Evolutionary conservation across 1,284 basidiomycete species (phyloP), one percentile per base, ranked within the genome.

Genomic region (Inonotus obliquus): DNA sequence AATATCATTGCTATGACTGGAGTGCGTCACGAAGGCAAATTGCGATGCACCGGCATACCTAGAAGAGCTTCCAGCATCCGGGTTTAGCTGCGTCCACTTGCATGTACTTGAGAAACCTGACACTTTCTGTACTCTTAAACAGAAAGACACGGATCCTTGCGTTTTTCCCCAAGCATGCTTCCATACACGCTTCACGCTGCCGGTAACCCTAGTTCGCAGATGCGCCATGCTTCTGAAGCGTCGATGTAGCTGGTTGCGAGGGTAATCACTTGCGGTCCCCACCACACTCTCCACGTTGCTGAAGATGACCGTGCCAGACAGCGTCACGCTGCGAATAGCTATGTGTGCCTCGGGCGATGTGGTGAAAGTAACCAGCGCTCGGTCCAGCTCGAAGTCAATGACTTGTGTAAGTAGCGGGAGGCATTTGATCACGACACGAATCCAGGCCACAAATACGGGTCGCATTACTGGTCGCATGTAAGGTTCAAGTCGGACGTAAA

Each of bases 111-210:
- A 51, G 37, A 56, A 51, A 6, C 27, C 39, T 49, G 27, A 51
- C 19, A 55, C 70, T 57, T 80, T 77, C 51, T 75, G 75, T 52
- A 87, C 68, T 41, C 75, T 78, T 32, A 91, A 70, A 44, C 77
- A 75, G 54, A 88, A 69, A 1, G 77, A 77, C 1, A 80, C 79
- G 19, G 76, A 77, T 27, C 84, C 86, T 61, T 79, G 79, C 47
- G 82, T 84, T 54, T 77, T 78, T 23, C 85, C 87, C 76, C 86
- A 81, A 29, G 86, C 87, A 55, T 82, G 78, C 61, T 87, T 83
- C 77, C 87, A 81, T 44, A 87, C 83, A 61, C 86, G 76, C 14
- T 75, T 78, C 54, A 88, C 75, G 65, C 87, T 85, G 57, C 77
- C 79, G 49, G 77, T 77, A 58, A 90, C 71, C 44, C 85, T 79